Conservation (phyloP, 306 rosid genomes). For the Cucurbita maxima region DNA sequence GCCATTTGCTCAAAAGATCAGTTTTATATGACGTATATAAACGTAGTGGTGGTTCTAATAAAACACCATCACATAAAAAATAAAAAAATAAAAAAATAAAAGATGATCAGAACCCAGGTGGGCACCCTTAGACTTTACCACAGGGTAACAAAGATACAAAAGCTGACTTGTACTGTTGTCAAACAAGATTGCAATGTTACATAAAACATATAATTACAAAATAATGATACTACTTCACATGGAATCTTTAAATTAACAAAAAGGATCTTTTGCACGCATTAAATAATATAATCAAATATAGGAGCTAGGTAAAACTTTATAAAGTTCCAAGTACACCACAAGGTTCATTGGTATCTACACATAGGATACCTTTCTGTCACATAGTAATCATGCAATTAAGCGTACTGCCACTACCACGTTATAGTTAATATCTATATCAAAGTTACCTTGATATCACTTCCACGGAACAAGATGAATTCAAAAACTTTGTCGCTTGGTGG, state of each 20-base stretch:
- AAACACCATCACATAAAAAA: not conserved
- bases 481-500: constrained; percentile 76
- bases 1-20: not conserved
- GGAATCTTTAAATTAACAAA: not conserved
- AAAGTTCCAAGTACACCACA: not conserved
- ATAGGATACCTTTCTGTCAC: not conserved
- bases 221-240: not conserved
- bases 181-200: not conserved
- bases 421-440: not conserved
- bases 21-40: not conserved
- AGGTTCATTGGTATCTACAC: not conserved
- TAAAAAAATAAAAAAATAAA: too few relatives aligned
- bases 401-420: not conserved
- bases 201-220: not conserved
- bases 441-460: constrained; percentile 66
- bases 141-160: not conserved
- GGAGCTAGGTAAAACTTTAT: not conserved
- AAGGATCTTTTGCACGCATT: not conserved
- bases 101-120: not conserved
- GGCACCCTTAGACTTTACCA: not conserved
- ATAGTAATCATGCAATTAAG: not conserved
- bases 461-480: constrained; percentile 83
- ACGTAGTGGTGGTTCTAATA: not conserved
- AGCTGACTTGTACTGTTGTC: not conserved
- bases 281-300: not conserved